Evolutionary conservation across 1,139 yeast species (phyloP).

Genomic region (Suhomyces taliae): DNA sequence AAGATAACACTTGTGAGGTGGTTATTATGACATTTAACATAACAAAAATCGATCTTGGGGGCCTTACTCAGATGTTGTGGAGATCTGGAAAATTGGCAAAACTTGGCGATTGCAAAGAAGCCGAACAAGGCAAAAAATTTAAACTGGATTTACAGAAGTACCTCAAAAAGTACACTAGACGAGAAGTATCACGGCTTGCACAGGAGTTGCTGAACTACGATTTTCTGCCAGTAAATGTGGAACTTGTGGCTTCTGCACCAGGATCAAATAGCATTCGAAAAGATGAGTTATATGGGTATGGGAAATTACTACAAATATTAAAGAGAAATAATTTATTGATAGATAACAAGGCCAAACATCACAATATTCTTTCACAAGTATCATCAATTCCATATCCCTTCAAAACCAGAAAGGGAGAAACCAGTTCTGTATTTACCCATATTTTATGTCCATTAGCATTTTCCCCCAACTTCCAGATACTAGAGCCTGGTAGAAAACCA

Average conservation of each 20-base stretch:
- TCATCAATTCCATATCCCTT: slow-evolving; percentile 63
- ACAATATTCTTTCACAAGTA: slow-evolving; percentile 51
- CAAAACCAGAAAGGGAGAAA: slow-evolving; percentile 27
- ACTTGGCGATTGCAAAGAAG: slow-evolving; percentile 2
- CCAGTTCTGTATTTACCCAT: slow-evolving; percentile 56
- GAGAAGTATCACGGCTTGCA: slow-evolving; percentile 28
- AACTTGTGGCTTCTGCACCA: slow-evolving; percentile 60
- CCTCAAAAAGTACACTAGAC: slow-evolving; percentile 40
- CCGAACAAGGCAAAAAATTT: slow-evolving; percentile 19
- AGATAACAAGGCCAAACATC: slow-evolving; percentile 12
- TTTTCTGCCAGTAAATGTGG: slow-evolving; percentile 49
- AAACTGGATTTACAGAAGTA: slow-evolving; percentile 43
- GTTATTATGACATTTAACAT: slow-evolving; percentile 64
- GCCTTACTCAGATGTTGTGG: slow-evolving; percentile 69
- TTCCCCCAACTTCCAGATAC: slow-evolving; percentile 17
- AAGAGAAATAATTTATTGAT: slow-evolving; percentile 33
- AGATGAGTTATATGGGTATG: slow-evolving; percentile 48
- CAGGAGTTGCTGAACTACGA: slow-evolving; percentile 32
- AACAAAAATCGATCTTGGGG: slow-evolving; percentile 52
- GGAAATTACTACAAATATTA: slow-evolving; percentile 46
- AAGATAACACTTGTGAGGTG: slow-evolving; percentile 32
- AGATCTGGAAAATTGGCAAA: slow-evolving; percentile 47
- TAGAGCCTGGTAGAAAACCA: slow-evolving; percentile 32
- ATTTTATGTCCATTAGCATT: slow-evolving; percentile 48
- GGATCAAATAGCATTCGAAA: slow-evolving; percentile 28